Conservation (phyloP, 805 yeast species). For the Wickerhamomyces alni region DNA sequence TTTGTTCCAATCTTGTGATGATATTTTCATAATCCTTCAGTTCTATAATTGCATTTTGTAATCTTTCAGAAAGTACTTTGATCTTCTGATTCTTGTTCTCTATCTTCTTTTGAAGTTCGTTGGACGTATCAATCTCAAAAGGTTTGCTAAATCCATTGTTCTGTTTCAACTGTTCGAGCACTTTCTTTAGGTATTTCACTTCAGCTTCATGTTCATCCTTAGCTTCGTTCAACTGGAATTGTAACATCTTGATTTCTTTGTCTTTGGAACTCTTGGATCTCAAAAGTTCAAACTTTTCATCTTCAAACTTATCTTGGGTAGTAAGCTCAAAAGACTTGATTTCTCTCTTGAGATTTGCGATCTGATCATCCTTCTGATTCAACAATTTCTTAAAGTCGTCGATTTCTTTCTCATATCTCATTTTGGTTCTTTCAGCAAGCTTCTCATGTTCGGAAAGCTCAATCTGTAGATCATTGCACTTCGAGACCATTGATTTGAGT, state of each 20-base stretch:
- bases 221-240: constrained; percentile 32
- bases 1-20: constrained; percentile 26
- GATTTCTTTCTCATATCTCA: constrained; percentile 18
- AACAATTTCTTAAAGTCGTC: constrained; percentile 19
- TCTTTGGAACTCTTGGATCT: constrained; percentile 33
- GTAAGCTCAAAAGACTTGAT: constrained; percentile 27
- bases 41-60: constrained; percentile 21
- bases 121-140: constrained; percentile 15
- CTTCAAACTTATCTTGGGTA: constrained; percentile 27
- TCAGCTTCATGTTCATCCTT: constrained; percentile 32
- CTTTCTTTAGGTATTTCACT: constrained; percentile 26
- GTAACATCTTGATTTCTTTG: constrained; percentile 29
- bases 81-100: constrained; percentile 20
- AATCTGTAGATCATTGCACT: constrained; percentile 28
- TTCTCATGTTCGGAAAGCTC: constrained; percentile 20
- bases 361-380: constrained; percentile 31
- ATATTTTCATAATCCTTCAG: constrained; percentile 24
- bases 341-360: constrained; percentile 28
- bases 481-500: constrained; percentile 30
- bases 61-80: constrained; percentile 17
- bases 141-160: background rate
- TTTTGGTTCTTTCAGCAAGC: constrained; percentile 14
- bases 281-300: constrained; percentile 30
- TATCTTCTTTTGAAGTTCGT: constrained; percentile 23
- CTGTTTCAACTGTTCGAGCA: constrained; percentile 10